phyloP scores from a whole-genome alignment of 768 basidiomycete genomes.

The Termitomyces sp. region DNA sequence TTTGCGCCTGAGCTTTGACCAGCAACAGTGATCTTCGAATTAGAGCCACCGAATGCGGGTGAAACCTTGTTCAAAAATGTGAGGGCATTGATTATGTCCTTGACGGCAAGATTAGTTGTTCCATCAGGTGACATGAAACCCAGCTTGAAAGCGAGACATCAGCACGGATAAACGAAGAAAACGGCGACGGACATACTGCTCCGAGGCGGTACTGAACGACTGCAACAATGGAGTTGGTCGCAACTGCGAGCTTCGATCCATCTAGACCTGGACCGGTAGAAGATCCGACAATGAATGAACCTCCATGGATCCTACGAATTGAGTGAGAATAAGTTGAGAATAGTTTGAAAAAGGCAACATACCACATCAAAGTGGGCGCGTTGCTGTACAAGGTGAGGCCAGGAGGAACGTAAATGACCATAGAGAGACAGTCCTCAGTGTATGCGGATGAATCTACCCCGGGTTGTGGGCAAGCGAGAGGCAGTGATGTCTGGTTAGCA shows the following conservation, averaged over 20 bases:
- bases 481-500: constrained; percentile 47
- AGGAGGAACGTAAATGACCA: constrained; percentile 66
- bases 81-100: constrained; percentile 62
- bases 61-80: constrained; percentile 53
- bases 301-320: constrained; percentile 74
- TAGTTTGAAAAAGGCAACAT: constrained; percentile 14
- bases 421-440: constrained; percentile 79
- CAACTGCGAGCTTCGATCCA: constrained; percentile 66
- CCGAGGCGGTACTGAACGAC: constrained; percentile 85
- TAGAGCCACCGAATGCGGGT: constrained; percentile 62
- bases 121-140: constrained; percentile 72
- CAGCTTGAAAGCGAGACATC: constrained; percentile 35
- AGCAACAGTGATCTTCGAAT: constrained; percentile 63
- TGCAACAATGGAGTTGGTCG: constrained; percentile 71
- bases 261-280: constrained; percentile 70
- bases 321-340: background rate
- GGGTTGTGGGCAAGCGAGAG: constrained; percentile 69
- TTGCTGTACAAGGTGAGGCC: constrained; percentile 25
- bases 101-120: constrained; percentile 64
- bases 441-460: constrained; percentile 39
- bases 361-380: constrained; percentile 59
- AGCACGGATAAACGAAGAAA: background rate
- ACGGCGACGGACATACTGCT: constrained; percentile 39
- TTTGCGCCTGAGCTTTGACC: constrained; percentile 81
- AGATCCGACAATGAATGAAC: constrained; percentile 70